Evolutionary conservation across 345 rosid species (phyloP), one percentile per base, ranked within the genome.

Genomic region (Clarkia xantiana): DNA sequence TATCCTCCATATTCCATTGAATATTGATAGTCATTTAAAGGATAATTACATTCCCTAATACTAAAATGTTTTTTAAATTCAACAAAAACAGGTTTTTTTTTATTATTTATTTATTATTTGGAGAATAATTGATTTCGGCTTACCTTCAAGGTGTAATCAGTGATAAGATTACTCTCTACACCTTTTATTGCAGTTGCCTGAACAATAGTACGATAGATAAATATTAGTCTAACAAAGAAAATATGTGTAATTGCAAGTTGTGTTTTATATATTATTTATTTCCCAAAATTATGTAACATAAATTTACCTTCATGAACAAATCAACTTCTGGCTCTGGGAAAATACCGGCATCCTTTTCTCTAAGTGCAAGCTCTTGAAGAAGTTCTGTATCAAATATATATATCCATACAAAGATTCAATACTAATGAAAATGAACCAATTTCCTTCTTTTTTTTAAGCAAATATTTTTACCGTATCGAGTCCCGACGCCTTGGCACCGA

Each of bases 131-230:
- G 2, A 11, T 44, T 44, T 39, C 11, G 41, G 44, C 68, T 64
- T 75, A 85, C 97, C 60, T 77, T 90, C 51, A 90, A 81, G 23
- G 90, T 90, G 57, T 90, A 90, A 57, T 90, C 97, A 11, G 95
- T 90, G 36, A 78, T 76, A 16, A 90, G 80, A 66, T 79, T 90
- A 72, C 84, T 78, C 59, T 81, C 82, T 18, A 79, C 69, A 45
- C 90, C 81, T 51, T 63, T 59, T 66, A 82, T 70, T 11, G 97
- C 78, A 3, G 88, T 81, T 50, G 97, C 94, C 90, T 81, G 67
- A 17, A 60, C 52, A 25, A 10, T 36, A 9, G 2, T 29, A 8
- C 14, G 3, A 25, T 10, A 44, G 7, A 3, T 15, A 10, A 36
- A 17, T 29, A 29, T 40, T 20, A 11, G 22, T 0, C 25, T 22